Evolutionary conservation across 2,329 filamentous ascomycete genomes (phyloP), one percentile per base, ranked within the genome.

Genomic region (Fusarium albosuccineum): DNA sequence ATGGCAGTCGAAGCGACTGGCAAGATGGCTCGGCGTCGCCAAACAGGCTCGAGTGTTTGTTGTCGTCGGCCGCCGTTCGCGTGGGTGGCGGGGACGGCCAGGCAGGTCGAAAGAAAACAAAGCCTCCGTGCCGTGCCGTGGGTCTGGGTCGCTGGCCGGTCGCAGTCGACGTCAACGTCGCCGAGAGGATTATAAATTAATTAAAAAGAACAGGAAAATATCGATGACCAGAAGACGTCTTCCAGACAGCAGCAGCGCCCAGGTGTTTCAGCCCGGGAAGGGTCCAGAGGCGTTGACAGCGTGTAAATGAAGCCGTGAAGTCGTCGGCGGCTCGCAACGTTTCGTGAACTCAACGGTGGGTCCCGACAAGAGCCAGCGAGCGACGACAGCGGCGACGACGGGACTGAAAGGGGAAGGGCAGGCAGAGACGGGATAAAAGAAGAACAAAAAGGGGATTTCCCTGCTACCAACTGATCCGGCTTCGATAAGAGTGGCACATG

Each of bases 71-170:
- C 53, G 56, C 54, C 56, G 71, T 70, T 68, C 69, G 71, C 68
- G 71, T 63, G 67, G 40, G 67, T 72, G 60, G 71, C 53, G 65
- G 68, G 66, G 60, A 61, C 59, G 46, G 58, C 60, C 59, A 66
- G 22, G 29, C 45, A 30, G 54, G 56, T 64, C 39, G 62, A 73
- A 73, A 73, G 71, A 73, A 73, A 73, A 73, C 71, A 73, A 73
- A 72, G 56, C 52, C 61, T 46, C 51, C 70, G 62, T 37, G 33
- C 33, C 33, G 33, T 34, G 33, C 33, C 22, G 33, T 48, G 45
- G 45, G 45, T 48, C 60, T 55, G 52, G 55, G 57, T 72, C 66
- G 66, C 42, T 54, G 39, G 60, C 55, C 45, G 44, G 62, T 64
- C 61, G 60, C 55, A 39, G 55, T 60, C 49, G 52, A 45, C 54